phyloP scores from a whole-genome alignment of 352 stramenopile species.

The Phytophthora cactorum region DNA sequence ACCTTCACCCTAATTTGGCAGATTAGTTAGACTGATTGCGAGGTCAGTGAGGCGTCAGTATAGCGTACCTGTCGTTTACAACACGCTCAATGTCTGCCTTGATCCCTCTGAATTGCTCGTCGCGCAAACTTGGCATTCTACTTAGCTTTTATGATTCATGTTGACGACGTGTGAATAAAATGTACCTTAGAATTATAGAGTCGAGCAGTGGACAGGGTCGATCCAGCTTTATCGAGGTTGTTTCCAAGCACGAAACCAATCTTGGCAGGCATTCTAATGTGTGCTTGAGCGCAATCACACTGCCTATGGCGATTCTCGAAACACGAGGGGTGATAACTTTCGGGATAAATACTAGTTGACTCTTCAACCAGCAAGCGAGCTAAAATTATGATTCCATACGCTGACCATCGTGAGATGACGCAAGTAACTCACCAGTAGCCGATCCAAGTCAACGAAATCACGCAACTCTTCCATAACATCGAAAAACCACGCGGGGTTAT shows the following conservation, averaged over 20 bases:
- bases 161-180: not conserved
- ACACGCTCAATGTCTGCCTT: slow-evolving; percentile 71
- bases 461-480: slow-evolving; percentile 76
- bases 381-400: slow-evolving; percentile 8
- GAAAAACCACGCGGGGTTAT: slow-evolving; percentile 86
- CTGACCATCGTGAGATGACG: not conserved
- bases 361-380: slow-evolving; percentile 29
- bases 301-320: slow-evolving; percentile 76
- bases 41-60: not conserved
- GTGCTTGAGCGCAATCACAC: slow-evolving; percentile 86
- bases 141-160: slow-evolving; percentile 14
- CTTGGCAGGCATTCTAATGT: slow-evolving; percentile 72
- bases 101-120: slow-evolving; percentile 62
- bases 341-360: slow-evolving; percentile 78
- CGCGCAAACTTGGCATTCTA: slow-evolving; percentile 41
- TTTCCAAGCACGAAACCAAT: slow-evolving; percentile 58
- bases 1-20: slow-evolving; percentile 57
- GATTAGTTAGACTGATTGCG: not conserved
- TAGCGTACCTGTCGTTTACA: slow-evolving; percentile 71
- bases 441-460: slow-evolving; percentile 78
- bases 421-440: slow-evolving; percentile 57
- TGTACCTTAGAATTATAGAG: slow-evolving; percentile 71
- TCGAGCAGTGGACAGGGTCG: slow-evolving; percentile 53
- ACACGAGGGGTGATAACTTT: slow-evolving; percentile 76
- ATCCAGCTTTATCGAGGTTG: slow-evolving; percentile 36